Conservation (phyloP, 2,329 filamentous ascomycete genomes). For the Colletotrichum tropicicola region DNA sequence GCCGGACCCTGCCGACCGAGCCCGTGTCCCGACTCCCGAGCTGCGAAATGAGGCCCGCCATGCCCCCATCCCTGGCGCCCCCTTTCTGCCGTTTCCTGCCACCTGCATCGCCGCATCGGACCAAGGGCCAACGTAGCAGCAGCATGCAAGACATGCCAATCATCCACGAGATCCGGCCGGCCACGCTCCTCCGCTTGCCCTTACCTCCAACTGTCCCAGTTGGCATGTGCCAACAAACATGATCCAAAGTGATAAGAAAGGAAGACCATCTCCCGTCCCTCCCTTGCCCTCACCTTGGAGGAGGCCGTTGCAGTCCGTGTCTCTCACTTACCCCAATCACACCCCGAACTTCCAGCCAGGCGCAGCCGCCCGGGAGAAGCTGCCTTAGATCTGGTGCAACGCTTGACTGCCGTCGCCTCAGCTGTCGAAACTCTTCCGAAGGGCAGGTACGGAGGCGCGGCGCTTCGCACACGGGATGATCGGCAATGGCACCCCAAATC, state of each 20-base stretch:
- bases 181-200: no score
- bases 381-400: not conserved
- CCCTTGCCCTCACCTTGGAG: no score
- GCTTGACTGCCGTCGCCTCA: conserved; percentile 2
- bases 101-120: not conserved
- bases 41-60: conserved; percentile 8
- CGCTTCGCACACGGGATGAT: conserved; percentile 9
- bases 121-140: not conserved
- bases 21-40: not conserved
- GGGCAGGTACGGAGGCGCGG: not conserved
- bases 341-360: no score
- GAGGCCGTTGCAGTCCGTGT: no score
- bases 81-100: not conserved
- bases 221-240: no score
- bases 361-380: not conserved
- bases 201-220: no score
- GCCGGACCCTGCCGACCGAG: not conserved
- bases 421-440: not conserved
- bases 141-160: conserved; percentile 16
- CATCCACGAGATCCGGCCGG: no score
- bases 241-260: no score
- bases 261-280: no score
- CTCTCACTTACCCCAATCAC: no score
- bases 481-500: not conserved
- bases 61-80: not conserved